Conservation (phyloP, 768 basidiomycete genomes). For the Kwoniella mangroviensis region DNA sequence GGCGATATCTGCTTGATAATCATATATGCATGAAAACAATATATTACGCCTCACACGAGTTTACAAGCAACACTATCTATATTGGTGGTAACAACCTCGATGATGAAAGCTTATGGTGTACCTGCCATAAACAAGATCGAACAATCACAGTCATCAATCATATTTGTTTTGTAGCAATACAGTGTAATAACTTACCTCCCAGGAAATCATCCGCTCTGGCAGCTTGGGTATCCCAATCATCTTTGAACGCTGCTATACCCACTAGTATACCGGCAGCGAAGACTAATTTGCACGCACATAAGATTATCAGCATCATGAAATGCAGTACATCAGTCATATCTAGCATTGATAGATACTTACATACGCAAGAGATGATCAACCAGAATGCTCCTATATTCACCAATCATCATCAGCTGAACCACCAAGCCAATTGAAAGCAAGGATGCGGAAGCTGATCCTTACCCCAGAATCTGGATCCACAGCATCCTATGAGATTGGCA, state of each 20-base stretch:
- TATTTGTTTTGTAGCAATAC: too few relatives aligned
- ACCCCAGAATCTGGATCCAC: conserved; percentile 57
- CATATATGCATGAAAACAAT: neutral
- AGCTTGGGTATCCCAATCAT: conserved; percentile 47
- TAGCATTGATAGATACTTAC: conserved; percentile 28
- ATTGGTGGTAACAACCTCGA: neutral
- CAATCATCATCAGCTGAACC: neutral
- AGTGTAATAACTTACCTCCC: conserved; percentile 42
- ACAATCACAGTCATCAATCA: neutral
- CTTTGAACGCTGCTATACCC: conserved; percentile 55
- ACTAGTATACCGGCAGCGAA: conserved; percentile 55
- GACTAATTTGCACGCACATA: conserved; percentile 26
- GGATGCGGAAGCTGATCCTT: conserved; percentile 9
- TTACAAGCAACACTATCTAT: too few relatives aligned
- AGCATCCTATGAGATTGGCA: conserved; percentile 56
- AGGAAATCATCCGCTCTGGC: conserved; percentile 47
- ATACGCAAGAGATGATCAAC: conserved; percentile 46
- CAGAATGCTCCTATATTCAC: conserved; percentile 51
- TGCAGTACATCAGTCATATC: neutral
- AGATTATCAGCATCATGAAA: conserved; percentile 6
- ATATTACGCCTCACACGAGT: neutral
- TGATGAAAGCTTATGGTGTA: neutral
- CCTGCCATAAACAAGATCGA: conserved; percentile 1
- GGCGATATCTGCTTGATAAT: neutral
- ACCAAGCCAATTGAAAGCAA: neutral